Evolutionary conservation across 176 grass and related monocot genomes (phyloP).

Genomic region (Aegilops bicornis): DNA sequence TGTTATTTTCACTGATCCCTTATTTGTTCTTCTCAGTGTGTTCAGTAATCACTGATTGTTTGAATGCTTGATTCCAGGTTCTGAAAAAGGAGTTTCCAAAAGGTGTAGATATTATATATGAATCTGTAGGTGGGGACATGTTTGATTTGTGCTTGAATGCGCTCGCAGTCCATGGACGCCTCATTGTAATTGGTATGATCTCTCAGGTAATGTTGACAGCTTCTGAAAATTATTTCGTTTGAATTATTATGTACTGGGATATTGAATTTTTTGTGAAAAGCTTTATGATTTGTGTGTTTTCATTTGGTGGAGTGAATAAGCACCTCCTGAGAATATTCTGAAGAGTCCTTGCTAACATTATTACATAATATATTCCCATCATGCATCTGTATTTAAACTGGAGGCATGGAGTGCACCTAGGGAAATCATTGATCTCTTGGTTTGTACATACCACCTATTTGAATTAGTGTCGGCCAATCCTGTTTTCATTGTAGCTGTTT

Average conservation of each 20-base stretch:
- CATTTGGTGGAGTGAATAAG: slow-evolving; percentile 19
- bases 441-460: neutral
- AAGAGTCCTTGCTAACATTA: neutral
- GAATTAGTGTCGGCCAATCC: neutral
- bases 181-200: slow-evolving; percentile 97
- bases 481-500: neutral
- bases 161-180: slow-evolving; percentile 72
- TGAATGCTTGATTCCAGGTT: slow-evolving; percentile 50
- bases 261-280: neutral
- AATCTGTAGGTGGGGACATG: slow-evolving; percentile 99
- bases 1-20: neutral
- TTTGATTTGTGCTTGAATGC: slow-evolving; percentile 92
- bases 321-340: neutral
- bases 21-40: slow-evolving; percentile 22
- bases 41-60: slow-evolving; percentile 16
- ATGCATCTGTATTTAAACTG: neutral
- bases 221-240: slow-evolving; percentile 1
- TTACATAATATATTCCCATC: neutral
- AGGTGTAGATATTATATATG: slow-evolving; percentile 92
- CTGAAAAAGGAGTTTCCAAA: slow-evolving; percentile 81
- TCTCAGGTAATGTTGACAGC: slow-evolving; percentile 65
- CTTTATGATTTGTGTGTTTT: slow-evolving; percentile 18
- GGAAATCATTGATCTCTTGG: slow-evolving; percentile 3
- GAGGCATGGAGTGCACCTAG: neutral
- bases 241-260: neutral